Percentiles rank a stretch among this genome's conserved stretches.
Conservation (phyloP, 169 alveolate species). For the Theileria equi region DNA sequence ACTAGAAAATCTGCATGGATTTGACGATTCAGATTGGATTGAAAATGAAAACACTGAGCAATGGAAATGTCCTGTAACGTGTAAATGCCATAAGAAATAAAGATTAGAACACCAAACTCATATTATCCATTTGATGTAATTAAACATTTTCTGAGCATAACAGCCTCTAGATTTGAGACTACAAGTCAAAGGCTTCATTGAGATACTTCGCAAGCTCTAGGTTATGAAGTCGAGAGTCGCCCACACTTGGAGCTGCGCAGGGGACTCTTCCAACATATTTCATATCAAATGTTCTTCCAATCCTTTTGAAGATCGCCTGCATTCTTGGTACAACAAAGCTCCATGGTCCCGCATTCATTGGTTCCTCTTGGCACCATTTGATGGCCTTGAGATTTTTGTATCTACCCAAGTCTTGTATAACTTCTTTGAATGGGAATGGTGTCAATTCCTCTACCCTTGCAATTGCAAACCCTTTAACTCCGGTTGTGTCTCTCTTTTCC, state of each 20-base stretch:
- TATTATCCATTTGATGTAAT: no score
- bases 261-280: slow-evolving; percentile 52
- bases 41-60: no score
- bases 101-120: no score
- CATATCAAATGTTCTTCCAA: slow-evolving; percentile 8
- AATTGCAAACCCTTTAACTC: slow-evolving; percentile 69
- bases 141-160: no score
- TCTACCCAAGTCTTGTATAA: slow-evolving; percentile 66
- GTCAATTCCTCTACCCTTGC: slow-evolving; percentile 86
- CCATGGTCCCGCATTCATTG: slow-evolving; percentile 87
- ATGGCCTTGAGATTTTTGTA: slow-evolving; percentile 71
- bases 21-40: no score
- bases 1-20: no score
- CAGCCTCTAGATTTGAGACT: background rate
- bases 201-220: slow-evolving; percentile 17
- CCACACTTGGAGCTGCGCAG: slow-evolving; percentile 52
- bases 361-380: slow-evolving; percentile 92
- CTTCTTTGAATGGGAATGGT: slow-evolving; percentile 84
- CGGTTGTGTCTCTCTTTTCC: slow-evolving; percentile 65
- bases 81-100: no score
- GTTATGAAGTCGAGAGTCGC: slow-evolving; percentile 39
- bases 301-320: background rate
- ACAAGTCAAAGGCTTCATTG: slow-evolving; percentile 5
- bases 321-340: slow-evolving; percentile 65
- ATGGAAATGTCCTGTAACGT: no score